Base-by-base conservation (phyloP, 495 filamentous ascomycete genomes). In the Tuber calosporum region DNA sequence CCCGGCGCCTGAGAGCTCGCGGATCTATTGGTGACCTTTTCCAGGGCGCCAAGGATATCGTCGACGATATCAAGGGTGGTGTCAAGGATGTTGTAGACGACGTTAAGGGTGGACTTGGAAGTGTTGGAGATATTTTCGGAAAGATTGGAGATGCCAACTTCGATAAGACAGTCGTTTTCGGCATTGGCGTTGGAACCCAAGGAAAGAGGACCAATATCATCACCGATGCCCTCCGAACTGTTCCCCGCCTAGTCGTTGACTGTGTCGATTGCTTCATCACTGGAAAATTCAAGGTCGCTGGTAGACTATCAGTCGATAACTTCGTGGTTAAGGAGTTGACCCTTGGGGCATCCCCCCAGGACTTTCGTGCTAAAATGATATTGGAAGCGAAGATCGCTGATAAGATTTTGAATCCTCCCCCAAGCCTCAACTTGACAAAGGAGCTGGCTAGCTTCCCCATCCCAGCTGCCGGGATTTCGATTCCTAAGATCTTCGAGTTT, bases 221-320 rank as follows among this genome's bases (percentile, higher is more conserved):
- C n/a, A 80, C 66, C 4, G 73, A 80, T 67, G 11, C 39, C 4
- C 17, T 69, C 1, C 53, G 40, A 22, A 37, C 42, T 7, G 67
- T 40, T 22, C 77, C 80, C 42, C 53, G 73, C 8, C 58, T 84
- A 17, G 70, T 69, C 4, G 36, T 84, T 7, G 81, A 81, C 40
- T 84, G 83, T 37, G 69, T 74, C 53, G 77, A 83, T 38, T 84
- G 83, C 66, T 84, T 76, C 67, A 72, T 84, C 1, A 70, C 48
- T 0, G 83, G 83, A 13, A 79, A 74, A 37, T 79, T 83, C 42
- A 69, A 80, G 69, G 66, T 84, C 20, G 53, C 41, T 1, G 83
- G 83, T 37, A 72, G 71, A 30, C n/a, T 84, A 30, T 75, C 73
- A 11, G 80, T 84, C 30, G 37, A 78, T 13, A 68, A 81, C 34